These are phyloP conservation scores for Coniochaeta pulveracea DNA, from an alignment of 2,329 filamentous ascomycete genomes.

Conservation along the genomic window DNA sequence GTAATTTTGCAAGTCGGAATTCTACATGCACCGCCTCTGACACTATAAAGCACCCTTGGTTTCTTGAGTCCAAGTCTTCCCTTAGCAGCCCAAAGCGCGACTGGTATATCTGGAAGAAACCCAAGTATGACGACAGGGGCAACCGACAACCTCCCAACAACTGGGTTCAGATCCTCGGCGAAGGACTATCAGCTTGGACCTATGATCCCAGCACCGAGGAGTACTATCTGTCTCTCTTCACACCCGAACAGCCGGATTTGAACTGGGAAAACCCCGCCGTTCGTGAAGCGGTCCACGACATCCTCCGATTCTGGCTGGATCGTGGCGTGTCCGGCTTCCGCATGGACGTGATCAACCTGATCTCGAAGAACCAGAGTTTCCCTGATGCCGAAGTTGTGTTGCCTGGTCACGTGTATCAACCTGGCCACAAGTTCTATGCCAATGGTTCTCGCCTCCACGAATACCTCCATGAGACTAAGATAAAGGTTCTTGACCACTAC, in stretches of 20 bases:
- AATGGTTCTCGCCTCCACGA: constrained; percentile 61
- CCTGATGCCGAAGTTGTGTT: constrained; percentile 45
- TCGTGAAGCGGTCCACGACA: constrained; percentile 57
- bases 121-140: constrained; percentile 23
- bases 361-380: constrained; percentile 47
- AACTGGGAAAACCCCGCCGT: constrained; percentile 52
- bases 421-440: constrained; percentile 42
- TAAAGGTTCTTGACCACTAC: constrained; percentile 43
- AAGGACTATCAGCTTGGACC: constrained; percentile 14
- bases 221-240: constrained; percentile 70
- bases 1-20: too few relatives aligned
- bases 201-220: constrained; percentile 60
- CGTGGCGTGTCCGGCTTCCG: constrained; percentile 63
- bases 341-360: constrained; percentile 66
- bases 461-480: constrained; percentile 54
- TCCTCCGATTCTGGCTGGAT: constrained; percentile 71
- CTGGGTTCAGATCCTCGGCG: constrained; percentile 25
- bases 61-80: constrained; percentile 34
- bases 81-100: constrained; percentile 34
- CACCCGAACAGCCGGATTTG: constrained; percentile 22
- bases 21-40: too few relatives aligned
- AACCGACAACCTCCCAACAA: constrained; percentile 29
- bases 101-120: constrained; percentile 44
- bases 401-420: constrained; percentile 32
- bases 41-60: constrained; percentile 49